Evolutionary conservation across 2,329 filamentous ascomycete genomes (phyloP).

Genomic region (Microcyclosporella mali): DNA sequence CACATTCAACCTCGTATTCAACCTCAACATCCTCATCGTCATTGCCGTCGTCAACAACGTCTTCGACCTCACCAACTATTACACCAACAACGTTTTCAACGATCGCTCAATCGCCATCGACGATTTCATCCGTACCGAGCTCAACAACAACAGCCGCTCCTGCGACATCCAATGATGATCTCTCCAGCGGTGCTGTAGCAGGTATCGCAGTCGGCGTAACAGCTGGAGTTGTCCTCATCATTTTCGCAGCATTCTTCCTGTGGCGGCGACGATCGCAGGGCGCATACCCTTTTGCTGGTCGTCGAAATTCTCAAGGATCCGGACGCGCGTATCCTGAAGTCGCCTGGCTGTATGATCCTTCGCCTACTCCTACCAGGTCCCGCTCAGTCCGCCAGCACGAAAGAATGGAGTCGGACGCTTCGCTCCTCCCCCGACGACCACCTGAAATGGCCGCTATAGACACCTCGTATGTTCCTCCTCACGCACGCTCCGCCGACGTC

Average conservation of each 20-base stretch:
- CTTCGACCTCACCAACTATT: constrained; percentile 1
- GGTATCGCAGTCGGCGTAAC: constrained; percentile 18
- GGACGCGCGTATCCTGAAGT: constrained; percentile 17
- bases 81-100: constrained; percentile 1
- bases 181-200: constrained; percentile 10
- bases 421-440: too few species aligned
- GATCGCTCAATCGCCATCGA: neutral
- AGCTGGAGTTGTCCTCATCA: constrained; percentile 17
- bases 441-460: too few species aligned
- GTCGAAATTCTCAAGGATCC: too few species aligned
- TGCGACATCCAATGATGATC: neutral
- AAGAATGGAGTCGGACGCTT: constrained; percentile 1
- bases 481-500: too few species aligned
- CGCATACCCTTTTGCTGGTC: constrained; percentile 2
- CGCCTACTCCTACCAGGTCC: constrained; percentile 11
- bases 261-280: constrained; percentile 10
- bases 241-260: constrained; percentile 13
- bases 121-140: constrained; percentile 4
- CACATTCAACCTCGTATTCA: constrained; percentile 1
- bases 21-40: constrained; percentile 1
- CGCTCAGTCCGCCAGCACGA: neutral
- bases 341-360: constrained; percentile 23
- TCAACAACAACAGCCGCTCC: constrained; percentile 7
- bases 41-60: constrained; percentile 1
- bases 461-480: too few species aligned